Evolutionary conservation across 192 early-diverging fungal genomes (phyloP).

Genomic region (Backusella tarrabulga): DNA sequence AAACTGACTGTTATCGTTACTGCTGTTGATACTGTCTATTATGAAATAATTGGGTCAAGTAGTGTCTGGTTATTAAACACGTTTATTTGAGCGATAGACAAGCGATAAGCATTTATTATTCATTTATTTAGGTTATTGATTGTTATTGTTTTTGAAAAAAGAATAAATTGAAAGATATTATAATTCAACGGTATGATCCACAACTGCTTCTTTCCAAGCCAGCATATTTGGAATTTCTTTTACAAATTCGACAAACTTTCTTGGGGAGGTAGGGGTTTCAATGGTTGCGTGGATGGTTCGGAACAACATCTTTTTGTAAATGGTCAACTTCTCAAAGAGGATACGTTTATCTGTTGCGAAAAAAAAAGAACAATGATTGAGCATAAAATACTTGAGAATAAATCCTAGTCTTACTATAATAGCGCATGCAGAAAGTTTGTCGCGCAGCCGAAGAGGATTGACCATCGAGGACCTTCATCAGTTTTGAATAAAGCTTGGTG

Average conservation of each 20-base stretch:
- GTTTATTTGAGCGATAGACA: slow-evolving; percentile 9
- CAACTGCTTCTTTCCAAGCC: slow-evolving; percentile 10
- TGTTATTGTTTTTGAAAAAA: slow-evolving; percentile 9
- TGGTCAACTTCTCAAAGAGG: not conserved
- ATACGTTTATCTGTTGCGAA: not conserved
- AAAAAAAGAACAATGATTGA: not conserved
- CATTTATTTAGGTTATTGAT: not conserved
- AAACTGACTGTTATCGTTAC: not conserved
- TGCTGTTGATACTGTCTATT: slow-evolving; percentile 9
- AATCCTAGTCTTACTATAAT: not conserved
- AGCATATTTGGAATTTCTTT: slow-evolving; percentile 15
- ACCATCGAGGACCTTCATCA: not conserved
- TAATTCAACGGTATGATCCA: slow-evolving; percentile 4
- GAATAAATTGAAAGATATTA: not conserved
- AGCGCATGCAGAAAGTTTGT: not conserved
- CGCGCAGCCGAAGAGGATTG: not conserved
- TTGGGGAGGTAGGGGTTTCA: slow-evolving; percentile 4
- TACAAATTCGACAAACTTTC: not conserved
- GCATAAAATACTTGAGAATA: not conserved
- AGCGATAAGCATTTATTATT: slow-evolving; percentile 6
- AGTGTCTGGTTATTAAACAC: slow-evolving; percentile 6
- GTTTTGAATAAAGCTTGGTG: slow-evolving; percentile 6
- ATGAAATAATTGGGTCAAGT: slow-evolving; percentile 10
- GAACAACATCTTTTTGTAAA: not conserved
- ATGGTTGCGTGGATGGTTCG: not conserved